Base-by-base conservation (phyloP, 169 alveolate species). In the Eimeria acervulina region DNA sequence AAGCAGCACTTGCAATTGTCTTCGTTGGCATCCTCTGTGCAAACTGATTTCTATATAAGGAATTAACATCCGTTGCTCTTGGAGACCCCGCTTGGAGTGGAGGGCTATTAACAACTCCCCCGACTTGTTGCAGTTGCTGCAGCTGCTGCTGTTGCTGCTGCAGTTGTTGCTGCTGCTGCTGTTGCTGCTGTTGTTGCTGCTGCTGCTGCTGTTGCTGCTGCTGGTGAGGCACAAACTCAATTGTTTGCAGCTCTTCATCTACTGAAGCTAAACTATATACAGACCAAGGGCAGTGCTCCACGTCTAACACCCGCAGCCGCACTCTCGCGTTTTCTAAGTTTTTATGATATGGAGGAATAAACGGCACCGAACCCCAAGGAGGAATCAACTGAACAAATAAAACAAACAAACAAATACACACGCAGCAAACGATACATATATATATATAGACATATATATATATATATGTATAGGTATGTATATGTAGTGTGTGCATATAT, bases 261-360 rank as follows among this genome's bases (percentile, higher is more conserved):
- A 91, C 95, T 28, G 84, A 72, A 19, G 95, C 95, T 10, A 91
- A 68, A 31, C 95, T 72, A 68, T 78, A 84, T 28, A 84, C 85
- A 38, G 95, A 76, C 95, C 95, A 91, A 6, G 81, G 81, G 33
- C 95, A 91, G 61, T 91, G 95, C 44, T 91, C 88, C 61, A 74
- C 95, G 63, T 76, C 95, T 26, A 91, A 70, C 33, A 91, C 95
- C 66, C 90, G 55, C 68, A 91, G 90, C 23, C 70, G 80, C 44
- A 91, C 95, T 0, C 95, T 90, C 3, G 85, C 81, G 38, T 52
- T 91, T 59, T 91, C 95, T 21, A 91, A 59, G 74, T 91, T 91
- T 90, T 91, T 91, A 61, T 91, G 95, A 28, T 31, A 83, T 8
- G 95, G 95, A 8, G 95, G 95, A 23, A 91, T 91, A 42, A 61